These are phyloP conservation scores for Tylopilus plumbeoviolaceoides DNA, from an alignment of 768 basidiomycete genomes.

Conservation along the genomic window DNA sequence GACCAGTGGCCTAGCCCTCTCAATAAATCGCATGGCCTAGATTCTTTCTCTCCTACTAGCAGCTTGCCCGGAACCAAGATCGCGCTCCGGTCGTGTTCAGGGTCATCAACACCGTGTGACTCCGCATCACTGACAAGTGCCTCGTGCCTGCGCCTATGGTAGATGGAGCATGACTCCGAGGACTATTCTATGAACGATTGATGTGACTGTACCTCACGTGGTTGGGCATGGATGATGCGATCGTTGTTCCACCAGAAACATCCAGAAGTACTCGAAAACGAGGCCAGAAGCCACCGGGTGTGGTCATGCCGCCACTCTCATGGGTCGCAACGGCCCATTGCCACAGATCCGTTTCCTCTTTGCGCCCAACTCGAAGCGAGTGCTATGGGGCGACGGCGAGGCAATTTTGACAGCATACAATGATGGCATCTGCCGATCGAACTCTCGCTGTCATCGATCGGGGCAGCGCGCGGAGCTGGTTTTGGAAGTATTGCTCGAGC, in stretches of 20 bases:
- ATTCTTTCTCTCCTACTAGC: slow-evolving; percentile 3
- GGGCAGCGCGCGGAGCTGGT: slow-evolving; percentile 14
- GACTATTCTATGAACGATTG: slow-evolving; percentile 21
- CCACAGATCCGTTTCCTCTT: background rate
- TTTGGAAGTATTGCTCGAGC: slow-evolving; percentile 5
- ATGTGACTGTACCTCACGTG: slow-evolving; percentile 12
- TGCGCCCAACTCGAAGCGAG: background rate
- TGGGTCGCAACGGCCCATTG: background rate
- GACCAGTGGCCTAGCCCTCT: background rate
- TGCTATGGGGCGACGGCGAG: background rate
- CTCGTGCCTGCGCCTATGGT: slow-evolving; percentile 30
- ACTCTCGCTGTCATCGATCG: slow-evolving; percentile 18
- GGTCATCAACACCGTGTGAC: slow-evolving; percentile 28
- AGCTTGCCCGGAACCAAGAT: background rate
- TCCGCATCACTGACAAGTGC: slow-evolving; percentile 19
- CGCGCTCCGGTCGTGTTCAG: slow-evolving; percentile 12
- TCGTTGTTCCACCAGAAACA: slow-evolving; percentile 14
- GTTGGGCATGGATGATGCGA: background rate
- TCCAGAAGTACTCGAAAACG: slow-evolving; percentile 10
- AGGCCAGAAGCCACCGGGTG: background rate
- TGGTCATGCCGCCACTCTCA: background rate
- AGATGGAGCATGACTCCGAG: slow-evolving; percentile 23
- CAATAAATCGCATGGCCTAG: background rate
- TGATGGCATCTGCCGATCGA: slow-evolving; percentile 21
- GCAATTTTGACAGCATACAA: slow-evolving; percentile 4